These are phyloP conservation scores for Aspergillus terreus DNA, from an alignment of 2,329 filamentous ascomycete species.

Conservation along the genomic window DNA sequence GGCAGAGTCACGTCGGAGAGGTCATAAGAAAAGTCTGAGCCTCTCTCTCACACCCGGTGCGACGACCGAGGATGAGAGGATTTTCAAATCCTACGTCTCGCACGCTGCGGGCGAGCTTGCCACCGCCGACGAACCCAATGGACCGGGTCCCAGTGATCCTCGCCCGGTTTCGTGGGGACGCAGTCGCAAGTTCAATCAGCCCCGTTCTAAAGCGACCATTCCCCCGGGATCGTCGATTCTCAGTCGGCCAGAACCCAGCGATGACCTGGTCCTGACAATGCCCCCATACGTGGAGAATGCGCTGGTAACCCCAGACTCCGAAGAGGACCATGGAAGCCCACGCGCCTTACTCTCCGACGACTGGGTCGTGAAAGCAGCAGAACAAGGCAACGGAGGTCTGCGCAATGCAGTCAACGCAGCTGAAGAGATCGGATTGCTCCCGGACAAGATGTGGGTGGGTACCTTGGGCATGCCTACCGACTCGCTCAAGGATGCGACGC, in stretches of 20 bases:
- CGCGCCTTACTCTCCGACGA: constrained; percentile 60
- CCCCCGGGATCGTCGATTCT: constrained; percentile 71
- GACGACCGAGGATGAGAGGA: constrained; percentile 36
- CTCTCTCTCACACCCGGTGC: constrained; percentile 34
- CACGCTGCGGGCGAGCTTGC: constrained; percentile 25
- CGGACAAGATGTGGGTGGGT: constrained; percentile 80
- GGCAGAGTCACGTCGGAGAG: constrained; percentile 16
- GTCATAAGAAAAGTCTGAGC: constrained; percentile 17
- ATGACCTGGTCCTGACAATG: constrained; percentile 18
- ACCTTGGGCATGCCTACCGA: constrained; percentile 92
- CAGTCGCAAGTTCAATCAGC: constrained; percentile 67
- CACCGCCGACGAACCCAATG: constrained; percentile 26
- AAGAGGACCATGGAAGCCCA: constrained; percentile 56
- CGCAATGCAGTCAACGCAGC: constrained; percentile 84
- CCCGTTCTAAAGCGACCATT: constrained; percentile 68
- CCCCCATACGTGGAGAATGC: constrained; percentile 15
- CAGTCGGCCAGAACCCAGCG: constrained; percentile 39
- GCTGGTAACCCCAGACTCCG: constrained; percentile 6
- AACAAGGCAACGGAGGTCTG: constrained; percentile 88
- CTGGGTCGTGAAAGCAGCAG: constrained; percentile 78
- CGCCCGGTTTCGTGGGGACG: constrained; percentile 73
- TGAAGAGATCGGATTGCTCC: constrained; percentile 61
- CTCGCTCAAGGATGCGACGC: constrained; percentile 69
- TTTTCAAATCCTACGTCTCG: constrained; percentile 34
- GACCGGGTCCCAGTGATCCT: constrained; percentile 57